Evolutionary conservation across 2,329 filamentous ascomycete species (phyloP).

Genomic region (Penicillium sp.): DNA sequence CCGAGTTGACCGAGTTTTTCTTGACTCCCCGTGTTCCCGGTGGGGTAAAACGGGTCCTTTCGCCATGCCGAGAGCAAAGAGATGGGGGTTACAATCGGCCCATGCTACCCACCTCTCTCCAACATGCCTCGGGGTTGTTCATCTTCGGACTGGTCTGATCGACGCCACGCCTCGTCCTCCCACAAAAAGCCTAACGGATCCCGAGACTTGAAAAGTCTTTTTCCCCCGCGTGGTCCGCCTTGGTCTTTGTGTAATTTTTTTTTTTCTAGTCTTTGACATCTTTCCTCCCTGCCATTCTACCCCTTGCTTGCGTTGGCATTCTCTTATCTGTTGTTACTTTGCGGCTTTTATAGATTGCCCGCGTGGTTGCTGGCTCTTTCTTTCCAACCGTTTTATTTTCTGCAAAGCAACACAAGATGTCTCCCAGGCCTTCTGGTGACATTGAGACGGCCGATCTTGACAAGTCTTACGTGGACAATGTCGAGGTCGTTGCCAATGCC

Average conservation of each 20-base stretch:
- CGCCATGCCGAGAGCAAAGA: neutral
- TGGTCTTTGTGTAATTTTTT: neutral
- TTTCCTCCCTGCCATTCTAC: neutral
- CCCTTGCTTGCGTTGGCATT: slow-evolving; percentile 8
- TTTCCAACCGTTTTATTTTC: neutral
- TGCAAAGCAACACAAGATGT: slow-evolving; percentile 23
- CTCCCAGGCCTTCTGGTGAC: slow-evolving; percentile 15
- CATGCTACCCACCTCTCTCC: neutral
- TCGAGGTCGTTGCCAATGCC: slow-evolving; percentile 26
- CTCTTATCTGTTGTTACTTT: neutral
- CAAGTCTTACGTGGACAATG: slow-evolving; percentile 25
- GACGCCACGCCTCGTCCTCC: slow-evolving; percentile 2
- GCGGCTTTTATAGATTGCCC: neutral
- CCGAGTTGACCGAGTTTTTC: slow-evolving; percentile 4
- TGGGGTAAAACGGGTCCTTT: neutral
- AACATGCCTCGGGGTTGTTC: neutral
- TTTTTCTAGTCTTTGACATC: neutral
- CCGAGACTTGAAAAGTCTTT: neutral
- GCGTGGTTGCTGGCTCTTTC: neutral
- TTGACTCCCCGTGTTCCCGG: neutral
- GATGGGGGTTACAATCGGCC: slow-evolving; percentile 5
- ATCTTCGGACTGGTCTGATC: slow-evolving; percentile 1
- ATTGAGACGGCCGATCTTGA: slow-evolving; percentile 19
- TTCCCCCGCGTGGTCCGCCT: neutral
- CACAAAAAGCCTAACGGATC: neutral